Evolutionary conservation across 345 rosid species (phyloP).

Genomic region (Salix koriyanagi): DNA sequence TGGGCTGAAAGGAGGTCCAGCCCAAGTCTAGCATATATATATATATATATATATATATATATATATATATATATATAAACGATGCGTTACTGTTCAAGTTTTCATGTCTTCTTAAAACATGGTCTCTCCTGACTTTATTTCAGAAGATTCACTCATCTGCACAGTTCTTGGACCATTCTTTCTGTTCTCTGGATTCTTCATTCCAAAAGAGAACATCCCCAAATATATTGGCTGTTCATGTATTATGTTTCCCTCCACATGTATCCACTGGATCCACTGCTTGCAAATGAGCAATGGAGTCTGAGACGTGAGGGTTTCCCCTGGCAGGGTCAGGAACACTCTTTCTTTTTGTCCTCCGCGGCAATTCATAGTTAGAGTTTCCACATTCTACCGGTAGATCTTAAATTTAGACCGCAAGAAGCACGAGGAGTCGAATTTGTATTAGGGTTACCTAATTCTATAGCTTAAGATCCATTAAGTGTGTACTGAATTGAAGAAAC

Average conservation of each 20-base stretch:
- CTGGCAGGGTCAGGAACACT: slow-evolving; percentile 18
- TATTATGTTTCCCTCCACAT: slow-evolving; percentile 77
- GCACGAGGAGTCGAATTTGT: not conserved
- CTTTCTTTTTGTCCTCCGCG: not conserved
- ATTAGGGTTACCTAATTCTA: not conserved
- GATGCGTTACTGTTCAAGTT: too few species aligned
- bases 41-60: too few species aligned
- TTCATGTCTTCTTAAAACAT: too few species aligned
- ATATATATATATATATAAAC: too few species aligned
- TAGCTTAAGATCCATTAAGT: not conserved
- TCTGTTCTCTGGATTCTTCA: slow-evolving; percentile 86
- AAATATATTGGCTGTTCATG: slow-evolving; percentile 86
- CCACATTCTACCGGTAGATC: not conserved
- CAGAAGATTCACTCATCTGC: slow-evolving; percentile 78
- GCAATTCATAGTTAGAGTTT: not conserved
- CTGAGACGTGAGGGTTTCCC: slow-evolving; percentile 56
- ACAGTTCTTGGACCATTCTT: slow-evolving; percentile 81
- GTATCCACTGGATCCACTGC: slow-evolving; percentile 72
- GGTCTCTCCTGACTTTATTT: slow-evolving; percentile 72
- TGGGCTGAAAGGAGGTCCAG: too few species aligned
- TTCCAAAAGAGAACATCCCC: slow-evolving; percentile 79
- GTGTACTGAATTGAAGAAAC: too few species aligned
- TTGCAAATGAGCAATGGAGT: slow-evolving; percentile 84
- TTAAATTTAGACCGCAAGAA: too few species aligned
- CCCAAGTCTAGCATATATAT: too few species aligned